Percentiles rank a stretch among this genome's conserved stretches.
Evolutionary conservation across 805 yeast species (phyloP).

Genomic region (Lachancea cidri): DNA sequence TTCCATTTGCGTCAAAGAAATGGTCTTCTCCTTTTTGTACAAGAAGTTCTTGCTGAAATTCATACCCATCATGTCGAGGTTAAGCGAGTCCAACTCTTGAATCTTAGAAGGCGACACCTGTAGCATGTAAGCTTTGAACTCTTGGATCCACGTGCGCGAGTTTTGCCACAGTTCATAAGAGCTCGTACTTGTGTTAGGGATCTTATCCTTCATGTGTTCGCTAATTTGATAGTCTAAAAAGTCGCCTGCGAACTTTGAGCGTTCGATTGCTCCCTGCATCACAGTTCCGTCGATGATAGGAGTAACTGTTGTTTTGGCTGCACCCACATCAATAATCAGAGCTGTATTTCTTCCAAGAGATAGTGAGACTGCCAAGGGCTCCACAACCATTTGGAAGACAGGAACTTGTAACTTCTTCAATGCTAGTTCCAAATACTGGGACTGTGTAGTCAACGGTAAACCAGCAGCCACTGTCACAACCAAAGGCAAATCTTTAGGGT

Average conservation of each 20-base stretch:
- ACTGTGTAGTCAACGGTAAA: constrained; percentile 37
- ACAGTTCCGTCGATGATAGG: constrained; percentile 75
- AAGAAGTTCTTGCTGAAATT: constrained; percentile 19
- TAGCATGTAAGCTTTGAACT: constrained; percentile 28
- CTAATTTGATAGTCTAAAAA: constrained; percentile 63
- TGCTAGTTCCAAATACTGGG: constrained; percentile 63
- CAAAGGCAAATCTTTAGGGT: constrained; percentile 60
- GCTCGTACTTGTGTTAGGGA: constrained; percentile 1
- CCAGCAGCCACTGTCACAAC: constrained; percentile 38
- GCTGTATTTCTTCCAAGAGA: constrained; percentile 77
- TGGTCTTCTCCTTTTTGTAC: constrained; percentile 16
- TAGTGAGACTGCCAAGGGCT: constrained; percentile 72
- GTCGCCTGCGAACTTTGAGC: constrained; percentile 79
- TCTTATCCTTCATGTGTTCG: constrained; percentile 37
- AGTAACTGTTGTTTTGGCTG: constrained; percentile 62
- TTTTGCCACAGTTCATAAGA: constrained; percentile 21
- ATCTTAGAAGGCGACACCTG: constrained; percentile 18
- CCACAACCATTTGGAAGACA: constrained; percentile 65
- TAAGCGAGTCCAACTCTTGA: constrained; percentile 10
- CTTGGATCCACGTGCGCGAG: constrained; percentile 28
- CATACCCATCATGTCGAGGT: constrained; percentile 8
- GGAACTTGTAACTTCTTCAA: constrained; percentile 75
- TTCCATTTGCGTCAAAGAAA: constrained; percentile 22
- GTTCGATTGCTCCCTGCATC: constrained; percentile 57
- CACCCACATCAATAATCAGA: constrained; percentile 75